Base-by-base conservation (phyloP, 2,329 filamentous ascomycete species). In the Aspergillus spinulosporus region DNA sequence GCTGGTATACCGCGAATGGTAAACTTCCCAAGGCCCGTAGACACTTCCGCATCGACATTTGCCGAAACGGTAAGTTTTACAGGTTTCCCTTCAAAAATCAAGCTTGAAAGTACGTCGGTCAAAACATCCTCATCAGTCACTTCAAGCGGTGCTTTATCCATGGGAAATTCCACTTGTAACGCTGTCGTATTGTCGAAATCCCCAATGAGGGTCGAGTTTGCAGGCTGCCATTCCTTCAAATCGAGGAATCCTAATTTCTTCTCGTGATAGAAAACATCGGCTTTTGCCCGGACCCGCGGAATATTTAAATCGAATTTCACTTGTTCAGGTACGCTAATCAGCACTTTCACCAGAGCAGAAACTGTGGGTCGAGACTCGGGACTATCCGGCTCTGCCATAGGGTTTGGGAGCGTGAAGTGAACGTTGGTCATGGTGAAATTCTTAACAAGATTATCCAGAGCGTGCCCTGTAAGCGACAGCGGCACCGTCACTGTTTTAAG, bases 371-470 rank as follows among this genome's bases (percentile, higher is more conserved):
- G 84, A 3, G 88, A 81, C 49, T 87, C 84, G 0, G 90, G 89
- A 8, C 87, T 84, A 56, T 82, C 84, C 0, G 90, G 89, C 14
- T 92, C 86, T 2, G 91, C 90, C 65, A 88, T 84, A 0, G 90
- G 88, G 65, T 92, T 85, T 0, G 94, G 94, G 45, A 99, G 77
- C 48, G 84, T 85, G 72, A 99, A 96, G 66, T 95, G 86, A 42
- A 95, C 90, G 68, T 97, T 84, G 1, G 86, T 85, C 62, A 97
- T 78, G 21, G 91, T 89, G 69, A 97, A 97, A 64, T 94, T 93
- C 64, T 87, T 88, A 68, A 99, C 88, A 12, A 96, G 77, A 62
- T 89, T 86, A 62, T 92, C 91, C 65, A 97, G 87, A 0, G 87
- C 87, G 57, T 87, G 85, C 3, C 91, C 91, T 0, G 91, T 90